Base-by-base conservation (phyloP, 78 protist species). In the Bodo saltans region DNA sequence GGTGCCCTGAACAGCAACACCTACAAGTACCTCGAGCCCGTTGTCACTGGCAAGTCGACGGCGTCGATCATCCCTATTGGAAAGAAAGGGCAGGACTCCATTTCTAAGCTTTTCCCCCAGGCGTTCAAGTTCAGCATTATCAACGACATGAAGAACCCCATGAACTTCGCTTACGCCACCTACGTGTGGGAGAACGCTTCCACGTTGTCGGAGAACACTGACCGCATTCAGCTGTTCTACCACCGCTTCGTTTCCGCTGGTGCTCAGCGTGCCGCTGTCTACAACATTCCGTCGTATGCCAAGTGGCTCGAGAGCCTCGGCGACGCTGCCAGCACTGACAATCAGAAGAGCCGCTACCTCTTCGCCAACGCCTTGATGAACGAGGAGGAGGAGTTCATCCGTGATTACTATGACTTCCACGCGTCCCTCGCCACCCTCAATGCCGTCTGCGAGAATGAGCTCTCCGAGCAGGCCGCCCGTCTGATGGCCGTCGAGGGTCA, bases 391-490 rank as follows among this genome's bases (percentile, higher is more conserved):
- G 53, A 76, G 67, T 68, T 30, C 41, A 67, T 76, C 11, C 12
- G 34, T 68, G 81, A 76, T 27, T 76, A 42, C 81, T 76, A 39
- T 38, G n/a, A 40, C 35, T 76, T 76, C 81, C 81, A 76, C 81
- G 34, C 34, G 3, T 8, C 67, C 35, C 81, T 74, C 53, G 4
- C n/a, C 81, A 4, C 32, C 4, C 42, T 74, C 33, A 42, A 53
- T 34, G 68, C 60, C 53, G 84, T 42, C 11, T n/a, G 68, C 23
- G 42, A 60, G 32, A 42, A 79, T 72, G 83, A 79, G 83, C 38
- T 79, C 4, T 42, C 67, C 35, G 40, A 42, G 83, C 29, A 52
- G 72, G 70, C 81, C 41, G 81, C 81, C 27, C 81, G 81, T 39
- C 17, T 76, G 69, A 23, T 76, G 1, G 81, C 81, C 25, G 81